Conservation (phyloP, 73 alveolate genomes). For the Vitrella brassicaformis region DNA sequence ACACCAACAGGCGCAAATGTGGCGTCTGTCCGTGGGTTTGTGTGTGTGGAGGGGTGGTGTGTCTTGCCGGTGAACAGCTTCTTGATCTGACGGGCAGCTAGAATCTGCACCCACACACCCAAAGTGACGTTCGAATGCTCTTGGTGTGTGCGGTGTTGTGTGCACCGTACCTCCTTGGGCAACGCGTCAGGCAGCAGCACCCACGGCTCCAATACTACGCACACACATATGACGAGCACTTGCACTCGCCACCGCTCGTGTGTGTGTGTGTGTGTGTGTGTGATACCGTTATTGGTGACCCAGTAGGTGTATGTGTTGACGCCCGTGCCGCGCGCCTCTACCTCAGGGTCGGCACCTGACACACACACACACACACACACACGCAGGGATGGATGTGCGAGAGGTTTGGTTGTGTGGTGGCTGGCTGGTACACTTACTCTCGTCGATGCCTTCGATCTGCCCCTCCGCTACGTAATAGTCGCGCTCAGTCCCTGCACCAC, state of each 20-base stretch:
- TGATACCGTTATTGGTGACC: slow-evolving; percentile 54
- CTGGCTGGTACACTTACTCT: no score
- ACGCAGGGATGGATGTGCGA: background rate
- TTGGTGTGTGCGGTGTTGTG: no score
- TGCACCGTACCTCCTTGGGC: no score
- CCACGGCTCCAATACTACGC: no score
- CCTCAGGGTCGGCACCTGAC: slow-evolving; percentile 31
- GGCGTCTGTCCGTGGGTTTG: background rate
- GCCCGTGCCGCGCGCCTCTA: slow-evolving; percentile 72
- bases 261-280: no score
- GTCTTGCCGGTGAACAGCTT: slow-evolving; percentile 55
- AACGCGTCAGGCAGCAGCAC: no score
- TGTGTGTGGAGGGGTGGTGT: no score
- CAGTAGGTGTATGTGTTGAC: slow-evolving; percentile 58
- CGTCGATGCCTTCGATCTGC: slow-evolving; percentile 48
- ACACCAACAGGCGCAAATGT: background rate
- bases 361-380: background rate
- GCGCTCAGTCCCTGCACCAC: slow-evolving; percentile 51
- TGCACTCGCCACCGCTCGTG: no score
- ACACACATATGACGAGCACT: no score
- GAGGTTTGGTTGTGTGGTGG: no score
- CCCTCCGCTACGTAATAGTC: slow-evolving; percentile 70
- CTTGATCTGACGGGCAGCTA: slow-evolving; percentile 52
- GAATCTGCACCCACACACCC: slow-evolving; percentile 55
- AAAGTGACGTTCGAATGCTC: no score